These are phyloP conservation scores for Cryptosporidium parvum DNA, from an alignment of 169 alveolate species.

Conservation along the genomic window DNA sequence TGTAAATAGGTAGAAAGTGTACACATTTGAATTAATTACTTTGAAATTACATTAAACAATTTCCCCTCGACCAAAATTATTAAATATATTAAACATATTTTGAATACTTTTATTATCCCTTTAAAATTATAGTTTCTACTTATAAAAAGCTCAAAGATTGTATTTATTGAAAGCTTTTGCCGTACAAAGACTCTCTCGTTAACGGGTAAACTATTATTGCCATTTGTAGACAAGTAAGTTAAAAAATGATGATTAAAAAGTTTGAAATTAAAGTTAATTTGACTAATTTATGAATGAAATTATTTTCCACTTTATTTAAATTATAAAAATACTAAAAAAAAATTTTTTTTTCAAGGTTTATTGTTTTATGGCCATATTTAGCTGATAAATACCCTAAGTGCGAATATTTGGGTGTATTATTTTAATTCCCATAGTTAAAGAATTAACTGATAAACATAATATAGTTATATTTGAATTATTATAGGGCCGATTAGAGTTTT, in stretches of 20 bases:
- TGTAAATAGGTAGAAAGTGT: not conserved
- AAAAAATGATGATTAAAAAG: not conserved
- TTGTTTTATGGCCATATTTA: constrained; percentile 66
- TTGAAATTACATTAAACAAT: too few species aligned
- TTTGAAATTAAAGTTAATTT: not conserved
- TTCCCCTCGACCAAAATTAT: not conserved
- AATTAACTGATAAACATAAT: too few species aligned
- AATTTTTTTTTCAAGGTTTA: constrained; percentile 10
- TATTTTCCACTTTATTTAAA: not conserved
- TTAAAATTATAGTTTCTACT: constrained; percentile 76
- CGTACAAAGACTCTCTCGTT: constrained; percentile 84
- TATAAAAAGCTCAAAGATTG: constrained; percentile 77
- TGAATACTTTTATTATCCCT: constrained; percentile 4
- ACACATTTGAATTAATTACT: not conserved
- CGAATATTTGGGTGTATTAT: constrained; percentile 51
- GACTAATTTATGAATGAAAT: not conserved
- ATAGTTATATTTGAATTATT: too few species aligned
- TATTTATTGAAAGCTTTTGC: constrained; percentile 84
- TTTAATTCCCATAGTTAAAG: constrained; percentile 11
- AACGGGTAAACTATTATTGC: constrained; percentile 85
- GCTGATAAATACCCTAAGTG: constrained; percentile 44
- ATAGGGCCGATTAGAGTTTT: not conserved
- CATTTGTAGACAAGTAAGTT: constrained; percentile 82
- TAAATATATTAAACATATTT: too few species aligned
- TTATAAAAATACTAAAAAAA: not conserved